Evolutionary conservation across 768 basidiomycete genomes (phyloP), one percentile per base, ranked within the genome.

Genomic region (Xanthoconium stramineum): DNA sequence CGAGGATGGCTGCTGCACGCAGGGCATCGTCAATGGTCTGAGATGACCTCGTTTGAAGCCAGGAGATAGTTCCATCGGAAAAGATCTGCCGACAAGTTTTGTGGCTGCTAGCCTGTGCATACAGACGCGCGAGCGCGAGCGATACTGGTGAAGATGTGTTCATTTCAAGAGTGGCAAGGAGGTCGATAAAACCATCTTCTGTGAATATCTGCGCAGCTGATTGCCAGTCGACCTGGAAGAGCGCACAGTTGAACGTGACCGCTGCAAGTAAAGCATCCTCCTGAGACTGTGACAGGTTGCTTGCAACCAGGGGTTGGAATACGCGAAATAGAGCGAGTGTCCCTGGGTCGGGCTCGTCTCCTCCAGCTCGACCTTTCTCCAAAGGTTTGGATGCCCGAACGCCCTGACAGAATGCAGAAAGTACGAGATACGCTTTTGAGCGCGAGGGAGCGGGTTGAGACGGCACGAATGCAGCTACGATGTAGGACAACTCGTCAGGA

Each of bases 211-310:
- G 62, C 11, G 84, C 76, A 11, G 89, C 92, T 2, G 83, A 74
- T 50, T 79, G 73, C 71, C 84, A 80, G 61, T 92, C 90, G n/a
- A 93, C 83, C 67, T 93, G 90, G 65, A 93, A 91, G 19, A 95
- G 74, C 1, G 89, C 90, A n/a, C 80, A 75, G 47, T 94, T 76
- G 68, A 92, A 86, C 1, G 83, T 79, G 38, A 88, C 71, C 12
- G 83, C 85, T 14, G 75, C 71, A 17, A 86, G 72, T 29, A 84
- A 69, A 9, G 29, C 61, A 36, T 77, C 75, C 67, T 89, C 84
- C 19, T 81, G 75, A 3, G 81, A 78, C 44, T 85, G 84, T 35
- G 79, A 73, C 11, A 93, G 75, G 42, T 76, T 75, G 13, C 75
- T 69, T 9, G 79, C 61, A 35, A 89, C 68, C 0, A 75, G 63